A percentile compares a stretch with the other conserved stretches of the same genome.
phyloP scores from a whole-genome alignment of 805 yeast species.

The Schwanniomyces polymorphus region DNA sequence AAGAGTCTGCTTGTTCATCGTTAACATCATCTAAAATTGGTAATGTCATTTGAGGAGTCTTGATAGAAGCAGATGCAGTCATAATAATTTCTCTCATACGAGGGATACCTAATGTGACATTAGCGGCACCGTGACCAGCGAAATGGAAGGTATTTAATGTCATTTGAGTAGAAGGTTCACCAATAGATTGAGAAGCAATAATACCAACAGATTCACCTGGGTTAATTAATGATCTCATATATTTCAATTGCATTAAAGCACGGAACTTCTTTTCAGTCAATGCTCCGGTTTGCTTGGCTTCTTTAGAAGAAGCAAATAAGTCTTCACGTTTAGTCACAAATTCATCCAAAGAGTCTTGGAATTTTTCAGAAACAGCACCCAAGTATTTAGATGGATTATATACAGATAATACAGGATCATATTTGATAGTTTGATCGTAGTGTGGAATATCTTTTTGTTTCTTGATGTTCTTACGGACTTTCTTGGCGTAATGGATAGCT shows the following conservation, averaged over 20 bases:
- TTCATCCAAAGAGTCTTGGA: constrained; percentile 75
- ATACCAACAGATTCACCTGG: constrained; percentile 99
- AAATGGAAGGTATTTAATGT: constrained; percentile 95
- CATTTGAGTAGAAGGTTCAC: constrained; percentile 99
- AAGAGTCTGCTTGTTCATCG: constrained; percentile 86
- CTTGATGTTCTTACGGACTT: constrained; percentile 68
- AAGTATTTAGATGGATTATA: constrained; percentile 86
- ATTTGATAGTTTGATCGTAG: constrained; percentile 59
- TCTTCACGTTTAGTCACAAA: constrained; percentile 59
- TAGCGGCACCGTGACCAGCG: constrained; percentile 99
- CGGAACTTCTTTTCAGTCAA: constrained; percentile 81
- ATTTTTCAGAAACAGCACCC: constrained; percentile 91
- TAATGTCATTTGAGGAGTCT: constrained; percentile 98
- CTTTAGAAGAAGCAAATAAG: constrained; percentile 56
- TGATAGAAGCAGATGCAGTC: constrained; percentile 95
- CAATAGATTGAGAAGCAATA: constrained; percentile 96
- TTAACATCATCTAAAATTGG: constrained; percentile 79
- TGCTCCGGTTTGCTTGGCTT: constrained; percentile 45
- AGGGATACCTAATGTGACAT: constrained; percentile 98
- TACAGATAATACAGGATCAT: constrained; percentile 85
- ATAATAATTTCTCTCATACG: constrained; percentile 99
- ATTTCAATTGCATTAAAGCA: constrained; percentile 96
- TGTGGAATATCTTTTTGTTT: constrained; percentile 66
- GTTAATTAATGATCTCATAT: constrained; percentile 90
- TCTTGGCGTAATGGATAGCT: constrained; percentile 80